phyloP scores from a whole-genome alignment of 108 stramenopile genomes.

The Pseudonitzschia delicatissima region DNA sequence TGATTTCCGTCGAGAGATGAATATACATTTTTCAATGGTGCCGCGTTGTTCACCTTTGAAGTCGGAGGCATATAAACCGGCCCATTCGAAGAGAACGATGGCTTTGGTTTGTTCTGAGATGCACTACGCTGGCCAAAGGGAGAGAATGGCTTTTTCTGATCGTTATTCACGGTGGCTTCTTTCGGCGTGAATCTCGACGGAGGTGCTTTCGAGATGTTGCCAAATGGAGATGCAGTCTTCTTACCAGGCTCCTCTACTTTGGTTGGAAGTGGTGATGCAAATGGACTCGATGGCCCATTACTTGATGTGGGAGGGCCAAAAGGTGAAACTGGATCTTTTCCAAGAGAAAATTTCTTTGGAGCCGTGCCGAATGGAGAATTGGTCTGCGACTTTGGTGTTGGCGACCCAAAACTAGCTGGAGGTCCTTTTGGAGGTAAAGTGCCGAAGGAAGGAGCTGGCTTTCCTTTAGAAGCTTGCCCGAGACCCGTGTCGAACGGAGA shows the following conservation, averaged over 20 bases:
- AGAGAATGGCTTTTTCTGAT: neutral
- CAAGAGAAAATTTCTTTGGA: too few relatives aligned
- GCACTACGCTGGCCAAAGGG: neutral
- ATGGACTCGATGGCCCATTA: neutral
- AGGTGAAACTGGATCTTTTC: too few relatives aligned
- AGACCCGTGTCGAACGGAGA: too few relatives aligned
- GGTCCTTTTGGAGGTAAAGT: too few relatives aligned
- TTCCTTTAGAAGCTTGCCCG: too few relatives aligned
- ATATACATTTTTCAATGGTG: neutral
- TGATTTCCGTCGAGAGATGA: neutral
- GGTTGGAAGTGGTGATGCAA: neutral
- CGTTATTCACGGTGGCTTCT: neutral
- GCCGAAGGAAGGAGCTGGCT: too few relatives aligned
- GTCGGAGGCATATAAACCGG: conserved; percentile 5
- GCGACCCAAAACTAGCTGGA: too few relatives aligned
- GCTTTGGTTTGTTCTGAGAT: neutral
- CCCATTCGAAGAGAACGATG: neutral
- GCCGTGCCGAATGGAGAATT: too few relatives aligned
- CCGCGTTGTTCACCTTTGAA: neutral
- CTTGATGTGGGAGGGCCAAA: neutral
- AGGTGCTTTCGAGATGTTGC: neutral
- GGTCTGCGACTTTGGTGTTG: too few relatives aligned
- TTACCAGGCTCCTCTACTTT: too few relatives aligned
- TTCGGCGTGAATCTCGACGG: neutral
- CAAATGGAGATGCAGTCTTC: neutral